phyloP scores from a whole-genome alignment of 75 land plant species.

The Cryptomeria japonica region DNA sequence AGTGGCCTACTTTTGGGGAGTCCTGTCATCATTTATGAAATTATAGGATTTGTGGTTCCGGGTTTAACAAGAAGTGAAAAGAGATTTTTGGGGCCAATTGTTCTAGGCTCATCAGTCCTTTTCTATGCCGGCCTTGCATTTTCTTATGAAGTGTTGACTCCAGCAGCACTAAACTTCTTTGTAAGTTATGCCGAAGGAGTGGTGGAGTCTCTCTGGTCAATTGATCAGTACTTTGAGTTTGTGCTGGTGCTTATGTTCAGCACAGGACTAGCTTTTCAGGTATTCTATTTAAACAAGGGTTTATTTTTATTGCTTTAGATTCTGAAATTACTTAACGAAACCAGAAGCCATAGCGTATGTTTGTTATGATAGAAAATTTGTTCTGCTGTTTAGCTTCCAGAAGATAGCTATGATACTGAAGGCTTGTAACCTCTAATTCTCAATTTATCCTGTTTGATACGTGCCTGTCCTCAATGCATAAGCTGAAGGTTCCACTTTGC shows the following conservation, averaged over 20 bases:
- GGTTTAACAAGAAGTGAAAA: slow-evolving; percentile 90
- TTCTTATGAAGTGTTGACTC: slow-evolving; percentile 86
- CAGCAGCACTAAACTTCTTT: slow-evolving; percentile 97
- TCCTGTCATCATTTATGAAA: slow-evolving; percentile 95
- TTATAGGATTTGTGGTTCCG: slow-evolving; percentile 97
- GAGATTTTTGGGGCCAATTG: slow-evolving; percentile 92
- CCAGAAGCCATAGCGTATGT: background rate
- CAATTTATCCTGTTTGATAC: background rate
- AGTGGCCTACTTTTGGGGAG: slow-evolving; percentile 93
- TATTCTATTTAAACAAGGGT: slow-evolving; percentile 18
- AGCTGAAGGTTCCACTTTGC: background rate
- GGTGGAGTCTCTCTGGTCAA: slow-evolving; percentile 98
- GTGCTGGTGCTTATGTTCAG: slow-evolving; percentile 98
- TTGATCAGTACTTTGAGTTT: slow-evolving; percentile 99
- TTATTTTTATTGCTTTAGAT: background rate
- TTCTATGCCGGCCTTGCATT: slow-evolving; percentile 93
- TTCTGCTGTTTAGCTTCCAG: background rate
- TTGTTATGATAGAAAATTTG: background rate
- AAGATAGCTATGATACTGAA: background rate
- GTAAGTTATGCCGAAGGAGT: slow-evolving; percentile 96
- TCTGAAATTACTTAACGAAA: slow-evolving; percentile 1
- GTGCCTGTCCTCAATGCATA: background rate
- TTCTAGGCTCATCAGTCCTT: slow-evolving; percentile 92
- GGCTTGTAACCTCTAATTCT: background rate
- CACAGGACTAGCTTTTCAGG: slow-evolving; percentile 98